These are phyloP conservation scores for Magnolia changhungtana DNA, from an alignment of 164 flowering plant species.

Conservation along the genomic window DNA sequence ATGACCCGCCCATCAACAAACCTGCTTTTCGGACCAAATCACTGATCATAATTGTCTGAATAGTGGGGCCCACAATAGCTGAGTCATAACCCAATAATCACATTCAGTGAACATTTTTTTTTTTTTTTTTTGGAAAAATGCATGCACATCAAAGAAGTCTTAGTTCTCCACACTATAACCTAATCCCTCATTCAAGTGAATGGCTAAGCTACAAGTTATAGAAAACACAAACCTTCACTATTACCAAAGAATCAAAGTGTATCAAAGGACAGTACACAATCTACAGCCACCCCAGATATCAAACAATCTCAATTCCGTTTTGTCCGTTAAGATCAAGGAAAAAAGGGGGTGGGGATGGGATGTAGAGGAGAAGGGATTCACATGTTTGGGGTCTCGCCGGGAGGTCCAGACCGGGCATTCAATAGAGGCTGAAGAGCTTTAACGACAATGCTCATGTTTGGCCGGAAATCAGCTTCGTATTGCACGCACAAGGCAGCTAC, in stretches of 20 bases:
- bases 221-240: neutral
- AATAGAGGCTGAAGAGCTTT: conserved; percentile 78
- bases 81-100: no score
- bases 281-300: conserved; percentile 12
- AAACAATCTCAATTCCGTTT: neutral
- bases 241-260: neutral
- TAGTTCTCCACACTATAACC: no score
- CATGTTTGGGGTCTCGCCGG: conserved; percentile 42
- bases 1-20: no score
- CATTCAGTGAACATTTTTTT: no score
- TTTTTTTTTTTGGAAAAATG: no score
- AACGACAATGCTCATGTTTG: conserved; percentile 89
- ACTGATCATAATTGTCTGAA: no score
- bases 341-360: neutral
- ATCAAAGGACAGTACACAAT: conserved; percentile 11
- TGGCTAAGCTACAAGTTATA: neutral
- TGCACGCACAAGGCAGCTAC: conserved; percentile 90
- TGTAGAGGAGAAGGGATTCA: conserved; percentile 18
- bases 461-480: conserved; percentile 86
- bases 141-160: no score
- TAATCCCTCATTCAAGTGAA: neutral
- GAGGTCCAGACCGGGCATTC: conserved; percentile 58
- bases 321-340: neutral
- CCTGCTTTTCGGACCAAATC: no score
- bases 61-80: no score